phyloP scores from a whole-genome alignment of 2,329 filamentous ascomycete species.

The Nigrospora oryzae region DNA sequence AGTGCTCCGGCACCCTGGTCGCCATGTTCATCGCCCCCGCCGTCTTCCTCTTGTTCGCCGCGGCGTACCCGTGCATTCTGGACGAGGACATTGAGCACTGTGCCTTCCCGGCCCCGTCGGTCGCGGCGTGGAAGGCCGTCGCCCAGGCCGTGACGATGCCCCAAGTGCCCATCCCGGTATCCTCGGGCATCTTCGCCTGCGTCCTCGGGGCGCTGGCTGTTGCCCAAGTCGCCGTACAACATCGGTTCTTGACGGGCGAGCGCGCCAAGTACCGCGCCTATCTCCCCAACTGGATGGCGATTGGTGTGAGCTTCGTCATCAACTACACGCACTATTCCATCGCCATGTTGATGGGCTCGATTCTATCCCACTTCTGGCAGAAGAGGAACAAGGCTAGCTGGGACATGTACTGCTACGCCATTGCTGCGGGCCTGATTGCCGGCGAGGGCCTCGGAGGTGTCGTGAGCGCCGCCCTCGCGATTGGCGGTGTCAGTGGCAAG shows the following conservation, averaged over 20 bases:
- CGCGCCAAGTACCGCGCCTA: constrained; percentile 45
- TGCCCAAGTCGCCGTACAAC: constrained; percentile 36
- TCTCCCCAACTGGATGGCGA: constrained; percentile 55
- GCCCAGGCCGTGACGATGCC: constrained; percentile 53
- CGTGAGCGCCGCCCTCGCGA: too few relatives aligned
- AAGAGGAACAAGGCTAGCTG: constrained; percentile 43
- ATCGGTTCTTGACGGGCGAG: constrained; percentile 37
- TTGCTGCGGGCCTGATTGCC: constrained; percentile 52
- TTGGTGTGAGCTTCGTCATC: constrained; percentile 50
- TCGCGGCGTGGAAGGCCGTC: constrained; percentile 58
- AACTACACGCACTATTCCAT: constrained; percentile 47
- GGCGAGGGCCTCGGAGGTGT: constrained; percentile 39
- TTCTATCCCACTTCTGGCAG: constrained; percentile 43
- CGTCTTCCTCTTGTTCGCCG: constrained; percentile 59
- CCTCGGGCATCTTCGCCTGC: constrained; percentile 49
- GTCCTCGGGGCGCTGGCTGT: constrained; percentile 43
- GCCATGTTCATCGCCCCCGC: constrained; percentile 59
- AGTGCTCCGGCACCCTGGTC: constrained; percentile 52
- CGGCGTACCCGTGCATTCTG: constrained; percentile 62
- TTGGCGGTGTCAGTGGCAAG: too few relatives aligned
- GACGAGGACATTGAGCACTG: constrained; percentile 37
- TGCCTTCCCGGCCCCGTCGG: constrained; percentile 53
- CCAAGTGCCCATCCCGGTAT: constrained; percentile 41
- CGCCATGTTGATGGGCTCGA: constrained; percentile 48
- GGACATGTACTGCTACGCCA: constrained; percentile 50